Conservation (phyloP, 345 rosid genomes). For the Salix arbutifolia region DNA sequence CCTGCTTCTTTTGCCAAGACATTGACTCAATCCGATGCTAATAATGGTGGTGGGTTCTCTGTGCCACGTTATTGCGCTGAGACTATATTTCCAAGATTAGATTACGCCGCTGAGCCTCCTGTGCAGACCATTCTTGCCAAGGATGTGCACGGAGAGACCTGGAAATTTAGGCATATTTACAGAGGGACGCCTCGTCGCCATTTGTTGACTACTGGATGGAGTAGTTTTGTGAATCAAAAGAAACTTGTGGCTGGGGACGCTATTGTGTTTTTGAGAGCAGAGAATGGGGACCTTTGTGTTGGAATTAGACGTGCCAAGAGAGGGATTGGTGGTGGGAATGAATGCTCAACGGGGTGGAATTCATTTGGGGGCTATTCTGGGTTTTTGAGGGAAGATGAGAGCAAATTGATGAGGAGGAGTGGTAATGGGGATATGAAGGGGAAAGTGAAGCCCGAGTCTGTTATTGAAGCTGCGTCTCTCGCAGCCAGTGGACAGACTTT, state of each 20-base stretch:
- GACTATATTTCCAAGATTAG: conserved; percentile 85
- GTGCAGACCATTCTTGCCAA: conserved; percentile 90
- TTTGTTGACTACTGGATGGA: conserved; percentile 96
- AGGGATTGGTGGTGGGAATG: conserved; percentile 67
- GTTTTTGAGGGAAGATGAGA: conserved; percentile 55
- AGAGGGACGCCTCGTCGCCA: conserved; percentile 96
- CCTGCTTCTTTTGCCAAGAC: conserved; percentile 92
- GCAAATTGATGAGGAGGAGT: conserved; percentile 38
- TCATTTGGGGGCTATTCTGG: conserved; percentile 52
- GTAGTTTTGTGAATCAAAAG: conserved; percentile 95
- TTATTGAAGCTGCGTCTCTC: conserved; percentile 62
- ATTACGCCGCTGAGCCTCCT: conserved; percentile 84
- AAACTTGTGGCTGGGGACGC: conserved; percentile 97
- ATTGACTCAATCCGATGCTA: conserved; percentile 92
- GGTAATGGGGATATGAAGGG: conserved; percentile 39
- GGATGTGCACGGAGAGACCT: conserved; percentile 83
- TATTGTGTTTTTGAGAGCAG: conserved; percentile 75
- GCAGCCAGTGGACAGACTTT: conserved; percentile 66
- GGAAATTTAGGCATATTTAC: conserved; percentile 95
- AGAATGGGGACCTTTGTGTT: conserved; percentile 86
- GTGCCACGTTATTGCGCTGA: conserved; percentile 98
- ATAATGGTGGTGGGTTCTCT: conserved; percentile 97
- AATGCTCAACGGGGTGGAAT: conserved; percentile 68
- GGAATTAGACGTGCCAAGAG: conserved; percentile 85
- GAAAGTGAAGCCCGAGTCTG: conserved; percentile 60